A percentile compares a stretch with the other conserved stretches of the same genome.
phyloP scores from a whole-genome alignment of 495 filamentous ascomycete genomes.

The Lasiosphaeriaceae sp. region DNA sequence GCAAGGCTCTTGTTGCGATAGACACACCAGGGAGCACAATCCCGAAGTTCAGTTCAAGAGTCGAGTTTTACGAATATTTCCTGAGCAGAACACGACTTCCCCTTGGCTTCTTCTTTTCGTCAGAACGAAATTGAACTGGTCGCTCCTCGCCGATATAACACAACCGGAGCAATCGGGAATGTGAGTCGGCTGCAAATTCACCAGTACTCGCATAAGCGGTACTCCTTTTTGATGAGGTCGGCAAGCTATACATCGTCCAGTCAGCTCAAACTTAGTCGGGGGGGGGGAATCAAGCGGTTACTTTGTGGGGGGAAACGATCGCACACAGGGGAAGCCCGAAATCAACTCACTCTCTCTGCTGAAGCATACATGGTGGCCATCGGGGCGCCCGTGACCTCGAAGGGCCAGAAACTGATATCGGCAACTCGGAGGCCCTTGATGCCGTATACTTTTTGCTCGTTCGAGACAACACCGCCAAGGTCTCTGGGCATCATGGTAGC shows the following conservation, averaged over 20 bases:
- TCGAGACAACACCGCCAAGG: conserved; percentile 45
- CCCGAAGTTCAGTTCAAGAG: too few species aligned
- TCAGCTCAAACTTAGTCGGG: neutral
- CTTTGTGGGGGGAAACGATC: too few species aligned
- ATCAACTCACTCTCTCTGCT: conserved; percentile 42
- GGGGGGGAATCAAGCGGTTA: neutral
- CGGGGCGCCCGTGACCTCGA: conserved; percentile 41
- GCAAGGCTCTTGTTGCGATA: too few species aligned
- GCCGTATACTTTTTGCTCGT: conserved; percentile 45
- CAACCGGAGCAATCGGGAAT: too few species aligned
- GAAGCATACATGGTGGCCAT: conserved; percentile 48
- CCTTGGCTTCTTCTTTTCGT: too few species aligned
- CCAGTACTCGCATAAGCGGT: conserved; percentile 13
- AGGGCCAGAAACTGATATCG: conserved; percentile 36
- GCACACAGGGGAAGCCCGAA: neutral
- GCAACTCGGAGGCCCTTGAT: conserved; percentile 39
- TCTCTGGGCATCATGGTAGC: conserved; percentile 42
- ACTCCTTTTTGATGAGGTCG: conserved; percentile 27
- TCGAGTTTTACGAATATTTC: too few species aligned
- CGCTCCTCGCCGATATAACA: too few species aligned
- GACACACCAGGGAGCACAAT: too few species aligned
- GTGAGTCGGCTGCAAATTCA: neutral
- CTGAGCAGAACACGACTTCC: too few species aligned
- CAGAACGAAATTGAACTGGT: too few species aligned
- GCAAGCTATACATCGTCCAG: conserved; percentile 12